These are phyloP conservation scores for Syzygium jambos DNA, from an alignment of 345 rosid species.

Conservation along the genomic window DNA sequence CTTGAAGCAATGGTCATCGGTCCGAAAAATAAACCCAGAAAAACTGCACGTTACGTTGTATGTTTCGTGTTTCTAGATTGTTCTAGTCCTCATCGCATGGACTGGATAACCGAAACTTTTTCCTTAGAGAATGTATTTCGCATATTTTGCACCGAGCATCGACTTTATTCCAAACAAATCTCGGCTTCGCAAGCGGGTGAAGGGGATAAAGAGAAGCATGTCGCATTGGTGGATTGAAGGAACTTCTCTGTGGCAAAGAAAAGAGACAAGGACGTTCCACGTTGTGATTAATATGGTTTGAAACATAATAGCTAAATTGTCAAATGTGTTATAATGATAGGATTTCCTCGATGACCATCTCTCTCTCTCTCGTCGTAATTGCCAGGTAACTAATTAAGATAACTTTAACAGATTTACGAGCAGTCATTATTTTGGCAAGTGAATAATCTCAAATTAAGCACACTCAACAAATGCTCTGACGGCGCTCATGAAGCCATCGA, in stretches of 20 bases:
- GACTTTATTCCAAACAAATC: neutral
- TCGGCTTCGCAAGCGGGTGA: neutral
- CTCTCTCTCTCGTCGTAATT: neutral
- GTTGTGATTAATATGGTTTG: neutral
- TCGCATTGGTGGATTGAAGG: neutral
- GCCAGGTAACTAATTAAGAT: neutral
- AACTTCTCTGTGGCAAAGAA: neutral
- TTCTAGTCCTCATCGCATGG: too few relatives aligned
- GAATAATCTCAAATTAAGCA: neutral
- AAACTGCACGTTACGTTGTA: too few relatives aligned
- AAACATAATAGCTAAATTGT: neutral
- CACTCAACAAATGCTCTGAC: fast-evolving
- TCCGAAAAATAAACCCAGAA: too few relatives aligned
- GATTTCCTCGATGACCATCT: neutral
- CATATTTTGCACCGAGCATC: fast-evolving
- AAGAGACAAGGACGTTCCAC: neutral
- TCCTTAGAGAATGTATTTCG: neutral
- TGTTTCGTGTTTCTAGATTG: too few relatives aligned
- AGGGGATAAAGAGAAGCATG: neutral
- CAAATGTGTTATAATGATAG: neutral
- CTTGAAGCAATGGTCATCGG: too few relatives aligned
- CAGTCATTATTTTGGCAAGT: neutral
- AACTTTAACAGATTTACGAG: neutral
- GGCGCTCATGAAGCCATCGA: too few relatives aligned
- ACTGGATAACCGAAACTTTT: too few relatives aligned